Evolutionary conservation across 2,329 filamentous ascomycete species (phyloP).

Genomic region (Torrubiella hemipterigena): DNA sequence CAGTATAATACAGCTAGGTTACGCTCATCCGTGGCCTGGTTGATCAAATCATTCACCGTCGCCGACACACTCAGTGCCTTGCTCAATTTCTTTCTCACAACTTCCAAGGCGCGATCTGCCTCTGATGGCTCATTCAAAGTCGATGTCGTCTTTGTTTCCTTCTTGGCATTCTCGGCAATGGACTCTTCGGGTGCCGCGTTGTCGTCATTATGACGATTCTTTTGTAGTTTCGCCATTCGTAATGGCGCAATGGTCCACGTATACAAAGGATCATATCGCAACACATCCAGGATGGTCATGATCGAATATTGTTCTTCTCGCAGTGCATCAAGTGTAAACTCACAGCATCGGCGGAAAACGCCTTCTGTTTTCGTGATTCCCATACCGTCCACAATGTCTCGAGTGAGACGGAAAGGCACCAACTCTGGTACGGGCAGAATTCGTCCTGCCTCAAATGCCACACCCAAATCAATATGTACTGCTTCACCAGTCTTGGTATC

Average conservation of each 20-base stretch:
- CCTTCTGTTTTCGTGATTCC: constrained; percentile 91
- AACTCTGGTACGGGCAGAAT: constrained; percentile 92
- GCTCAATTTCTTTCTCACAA: constrained; percentile 90
- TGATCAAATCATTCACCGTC: constrained; percentile 93
- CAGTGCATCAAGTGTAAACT: constrained; percentile 90
- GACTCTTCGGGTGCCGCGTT: constrained; percentile 21
- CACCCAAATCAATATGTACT: constrained; percentile 92
- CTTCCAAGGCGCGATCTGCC: constrained; percentile 80
- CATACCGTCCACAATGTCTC: constrained; percentile 95
- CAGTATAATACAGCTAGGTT: constrained; percentile 87
- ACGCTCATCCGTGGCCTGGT: constrained; percentile 84
- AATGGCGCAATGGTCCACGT: constrained; percentile 81
- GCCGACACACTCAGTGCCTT: constrained; percentile 90
- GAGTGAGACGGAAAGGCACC: constrained; percentile 86
- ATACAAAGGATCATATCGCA: constrained; percentile 96
- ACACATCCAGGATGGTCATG: constrained; percentile 94
- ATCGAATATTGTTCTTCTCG: constrained; percentile 94
- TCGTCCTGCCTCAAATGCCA: constrained; percentile 92
- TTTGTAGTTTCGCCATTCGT: constrained; percentile 51
- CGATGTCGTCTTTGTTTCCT: constrained; percentile 19
- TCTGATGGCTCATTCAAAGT: constrained; percentile 52
- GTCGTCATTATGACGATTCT: constrained; percentile 40
- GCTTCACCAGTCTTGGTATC: constrained; percentile 85
- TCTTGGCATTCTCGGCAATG: constrained; percentile 29
- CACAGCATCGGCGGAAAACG: constrained; percentile 93